phyloP scores from a whole-genome alignment of 768 basidiomycete species.

The Pseudohyphozyma bogoriensis region DNA sequence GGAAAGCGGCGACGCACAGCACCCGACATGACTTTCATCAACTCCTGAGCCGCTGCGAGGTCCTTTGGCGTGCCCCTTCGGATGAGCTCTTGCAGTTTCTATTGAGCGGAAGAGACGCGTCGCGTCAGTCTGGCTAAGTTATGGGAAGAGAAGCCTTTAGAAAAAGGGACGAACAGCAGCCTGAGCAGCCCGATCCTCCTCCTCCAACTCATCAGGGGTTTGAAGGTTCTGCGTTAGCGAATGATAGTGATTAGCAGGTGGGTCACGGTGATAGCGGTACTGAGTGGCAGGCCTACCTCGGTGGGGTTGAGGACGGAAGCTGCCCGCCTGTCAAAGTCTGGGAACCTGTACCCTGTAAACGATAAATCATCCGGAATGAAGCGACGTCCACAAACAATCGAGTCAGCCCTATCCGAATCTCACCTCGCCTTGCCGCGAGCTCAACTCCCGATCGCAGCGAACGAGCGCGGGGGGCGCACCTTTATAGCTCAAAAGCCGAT shows the following conservation, averaged over 20 bases:
- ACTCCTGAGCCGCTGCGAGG: slow-evolving; percentile 85
- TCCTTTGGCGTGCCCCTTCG: slow-evolving; percentile 91
- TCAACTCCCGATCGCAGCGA: not conserved
- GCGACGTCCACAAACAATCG: not conserved
- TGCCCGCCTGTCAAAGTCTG: slow-evolving; percentile 40
- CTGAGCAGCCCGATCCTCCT: slow-evolving; percentile 88
- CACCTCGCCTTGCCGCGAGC: not conserved
- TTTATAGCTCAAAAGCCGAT: slow-evolving; percentile 83
- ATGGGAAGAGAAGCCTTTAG: no score
- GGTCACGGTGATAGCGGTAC: not conserved
- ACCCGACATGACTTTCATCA: slow-evolving; percentile 91
- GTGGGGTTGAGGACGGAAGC: slow-evolving; percentile 39
- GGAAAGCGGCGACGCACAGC: slow-evolving; percentile 44
- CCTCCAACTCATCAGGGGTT: slow-evolving; percentile 89
- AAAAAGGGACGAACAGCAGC: slow-evolving; percentile 48
- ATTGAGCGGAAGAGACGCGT: not conserved
- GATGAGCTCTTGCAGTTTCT: slow-evolving; percentile 96
- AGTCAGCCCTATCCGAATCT: not conserved
- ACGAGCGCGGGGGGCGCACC: slow-evolving; percentile 48
- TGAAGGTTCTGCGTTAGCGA: slow-evolving; percentile 85
- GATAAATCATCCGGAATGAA: no score
- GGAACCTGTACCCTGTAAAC: slow-evolving; percentile 42
- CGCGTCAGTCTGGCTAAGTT: not conserved
- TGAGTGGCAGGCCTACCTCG: slow-evolving; percentile 35
- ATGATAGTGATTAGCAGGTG: not conserved